Base-by-base conservation (phyloP, 2,329 filamentous ascomycete species). In the Stachybotrys elegans region DNA sequence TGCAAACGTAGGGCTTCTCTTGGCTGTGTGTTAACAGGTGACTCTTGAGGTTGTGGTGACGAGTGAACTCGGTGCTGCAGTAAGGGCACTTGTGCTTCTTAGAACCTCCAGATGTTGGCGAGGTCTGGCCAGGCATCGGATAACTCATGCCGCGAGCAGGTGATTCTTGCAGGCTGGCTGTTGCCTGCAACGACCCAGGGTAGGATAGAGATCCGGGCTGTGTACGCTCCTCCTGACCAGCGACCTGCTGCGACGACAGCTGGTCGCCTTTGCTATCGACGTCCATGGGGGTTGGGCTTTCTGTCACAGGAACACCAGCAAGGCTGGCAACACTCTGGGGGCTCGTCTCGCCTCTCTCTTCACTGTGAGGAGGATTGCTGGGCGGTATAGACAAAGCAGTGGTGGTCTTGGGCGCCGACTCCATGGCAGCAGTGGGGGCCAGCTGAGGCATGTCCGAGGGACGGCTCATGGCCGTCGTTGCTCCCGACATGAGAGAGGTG, bases 51-150 rank as follows among this genome's bases (percentile, higher is more conserved):
- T 98, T 97, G 63, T 97, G 93, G 61, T 97, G 93, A 36, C 93
- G 82, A 22, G 93, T 98, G 56, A 98, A 98, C 58, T 95, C 93
- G 5, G 93, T 96, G 31, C 89, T 82, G 73, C 93, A 98, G 64
- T 95, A 95, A 1, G 89, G 92, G 60, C 93, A 98, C 65, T 93
- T 95, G 70, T 98, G 92, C 59, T 93, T 92, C 70, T 95, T 96
- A 42, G 79, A 76, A 14, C 56, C 56, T 3, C 69, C 67, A 21
- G 83, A 83, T 1, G 86, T 84, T 6, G 89, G 71, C 54, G 57
- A 73, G 45, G 51, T 71, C 62, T 57, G 73, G 51, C 56, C 62
- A 17, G 73, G 66, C 66, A 80, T 73, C 7, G 79, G 78, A 50
- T 80, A 72, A 54, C 73, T 83, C 69, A 81, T 75, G 22, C 72